Evolutionary conservation across 106 monocot genomes (phyloP).

Genomic region (Triglochin maritima): DNA sequence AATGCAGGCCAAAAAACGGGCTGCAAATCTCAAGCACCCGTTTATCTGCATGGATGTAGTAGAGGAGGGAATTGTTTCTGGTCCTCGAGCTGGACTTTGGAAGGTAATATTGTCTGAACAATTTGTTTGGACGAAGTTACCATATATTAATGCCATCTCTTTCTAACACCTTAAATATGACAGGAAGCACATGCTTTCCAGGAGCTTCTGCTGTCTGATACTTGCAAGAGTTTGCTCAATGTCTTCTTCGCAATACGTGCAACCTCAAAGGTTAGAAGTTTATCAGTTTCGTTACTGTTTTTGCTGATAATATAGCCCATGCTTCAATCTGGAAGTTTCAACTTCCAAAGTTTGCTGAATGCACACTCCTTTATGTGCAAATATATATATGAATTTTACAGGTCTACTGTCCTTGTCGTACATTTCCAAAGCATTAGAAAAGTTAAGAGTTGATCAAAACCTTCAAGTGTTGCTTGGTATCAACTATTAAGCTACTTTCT

Average conservation of each 20-base stretch:
- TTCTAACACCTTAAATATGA: slow-evolving; percentile 1
- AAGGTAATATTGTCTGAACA: slow-evolving; percentile 37
- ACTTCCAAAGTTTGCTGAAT: no score
- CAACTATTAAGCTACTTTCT: no score
- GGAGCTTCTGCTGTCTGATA: slow-evolving; percentile 53
- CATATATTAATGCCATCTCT: not conserved
- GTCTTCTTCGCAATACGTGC: slow-evolving; percentile 86
- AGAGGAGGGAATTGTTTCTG: slow-evolving; percentile 81
- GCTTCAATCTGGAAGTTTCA: not conserved
- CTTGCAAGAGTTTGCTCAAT: slow-evolving; percentile 77
- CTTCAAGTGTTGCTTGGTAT: no score
- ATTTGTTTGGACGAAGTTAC: not conserved
- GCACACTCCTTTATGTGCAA: no score
- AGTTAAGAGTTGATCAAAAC: no score
- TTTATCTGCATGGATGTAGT: slow-evolving; percentile 84
- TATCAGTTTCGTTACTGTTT: not conserved
- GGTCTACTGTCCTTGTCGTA: no score
- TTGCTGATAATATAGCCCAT: not conserved
- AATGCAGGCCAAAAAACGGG: slow-evolving; percentile 59
- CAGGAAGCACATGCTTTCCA: slow-evolving; percentile 71
- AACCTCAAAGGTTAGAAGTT: slow-evolving; percentile 63
- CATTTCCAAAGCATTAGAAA: no score
- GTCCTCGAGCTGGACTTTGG: slow-evolving; percentile 80
- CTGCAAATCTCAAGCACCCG: slow-evolving; percentile 68
- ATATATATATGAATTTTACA: no score